Evolutionary conservation across 2,329 filamentous ascomycete species (phyloP).

Genomic region (Ustulina deusta): DNA sequence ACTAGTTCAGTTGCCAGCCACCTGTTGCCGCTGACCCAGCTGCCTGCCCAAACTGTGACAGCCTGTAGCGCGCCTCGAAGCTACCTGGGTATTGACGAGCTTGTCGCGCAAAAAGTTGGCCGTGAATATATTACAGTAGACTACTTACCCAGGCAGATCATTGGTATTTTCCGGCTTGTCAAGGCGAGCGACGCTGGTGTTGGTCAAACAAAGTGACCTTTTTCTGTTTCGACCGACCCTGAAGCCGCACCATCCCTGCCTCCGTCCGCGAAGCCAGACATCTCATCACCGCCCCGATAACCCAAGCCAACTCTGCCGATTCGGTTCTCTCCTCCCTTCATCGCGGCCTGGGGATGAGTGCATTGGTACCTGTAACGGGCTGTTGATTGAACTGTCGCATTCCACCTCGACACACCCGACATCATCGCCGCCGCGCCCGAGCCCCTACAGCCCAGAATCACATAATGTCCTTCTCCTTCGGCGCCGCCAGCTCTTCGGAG

Average conservation of each 20-base stretch:
- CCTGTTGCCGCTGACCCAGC: constrained; percentile 3
- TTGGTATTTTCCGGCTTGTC: constrained; percentile 21
- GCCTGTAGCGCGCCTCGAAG: constrained; percentile 13
- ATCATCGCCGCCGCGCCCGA: constrained; percentile 17
- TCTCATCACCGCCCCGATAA: constrained; percentile 15
- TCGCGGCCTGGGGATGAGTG: constrained; percentile 38
- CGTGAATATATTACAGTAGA: constrained; percentile 6
- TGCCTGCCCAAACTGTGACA: constrained; percentile 9
- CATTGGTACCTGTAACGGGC: constrained; percentile 28
- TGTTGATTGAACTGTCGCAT: constrained; percentile 41
- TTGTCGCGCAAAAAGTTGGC: constrained; percentile 46
- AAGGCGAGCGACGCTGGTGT: constrained; percentile 21
- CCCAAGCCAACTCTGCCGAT: constrained; percentile 25
- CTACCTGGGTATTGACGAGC: constrained; percentile 37
- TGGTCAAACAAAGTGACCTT: constrained; percentile 8
- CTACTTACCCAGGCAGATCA: neutral
- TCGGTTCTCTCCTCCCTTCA: neutral
- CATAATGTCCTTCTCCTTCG: constrained; percentile 53
- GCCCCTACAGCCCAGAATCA: constrained; percentile 31
- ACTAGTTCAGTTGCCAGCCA: constrained; percentile 25
- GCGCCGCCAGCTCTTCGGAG: constrained; percentile 46
- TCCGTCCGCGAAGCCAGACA: constrained; percentile 15
- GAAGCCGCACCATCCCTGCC: neutral
- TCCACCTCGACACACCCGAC: constrained; percentile 34
- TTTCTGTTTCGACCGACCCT: neutral